These are phyloP conservation scores for Fusarium drepaniforme DNA, from an alignment of 2,329 filamentous ascomycete genomes.

Conservation along the genomic window DNA sequence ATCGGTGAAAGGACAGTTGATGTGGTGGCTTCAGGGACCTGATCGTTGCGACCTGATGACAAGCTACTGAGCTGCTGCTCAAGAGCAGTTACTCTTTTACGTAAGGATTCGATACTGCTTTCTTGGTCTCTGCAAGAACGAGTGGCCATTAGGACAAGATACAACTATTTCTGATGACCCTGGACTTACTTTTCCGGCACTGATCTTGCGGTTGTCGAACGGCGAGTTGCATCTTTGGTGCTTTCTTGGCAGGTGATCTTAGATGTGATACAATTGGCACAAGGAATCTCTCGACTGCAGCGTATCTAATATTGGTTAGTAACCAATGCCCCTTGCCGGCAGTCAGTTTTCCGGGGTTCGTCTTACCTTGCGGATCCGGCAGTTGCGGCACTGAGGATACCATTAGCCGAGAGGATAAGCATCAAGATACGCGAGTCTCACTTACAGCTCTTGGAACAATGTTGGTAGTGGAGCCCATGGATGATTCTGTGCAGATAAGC, in stretches of 20 bases:
- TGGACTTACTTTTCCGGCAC: not conserved
- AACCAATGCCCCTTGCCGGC: not conserved
- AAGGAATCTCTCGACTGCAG: not conserved
- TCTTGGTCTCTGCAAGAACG: not conserved
- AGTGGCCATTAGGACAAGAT: not conserved
- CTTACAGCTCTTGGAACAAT: not conserved
- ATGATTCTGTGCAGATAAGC: not conserved
- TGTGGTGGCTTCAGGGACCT: not conserved
- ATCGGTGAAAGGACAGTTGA: not conserved
- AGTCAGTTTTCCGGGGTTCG: not conserved
- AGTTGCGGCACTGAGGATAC: not conserved
- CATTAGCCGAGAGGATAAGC: not conserved
- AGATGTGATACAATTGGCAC: not conserved
- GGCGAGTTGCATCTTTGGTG: not conserved
- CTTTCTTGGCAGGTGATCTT: not conserved
- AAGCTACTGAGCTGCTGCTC: not conserved
- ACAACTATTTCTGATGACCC: not conserved
- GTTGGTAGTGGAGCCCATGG: not conserved
- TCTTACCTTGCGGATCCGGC: not conserved
- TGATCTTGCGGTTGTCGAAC: not conserved
- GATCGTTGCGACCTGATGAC: not conserved
- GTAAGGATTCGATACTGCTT: not conserved
- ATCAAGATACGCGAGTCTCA: not conserved
- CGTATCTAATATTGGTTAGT: not conserved
- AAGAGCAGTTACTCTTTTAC: not conserved